Percentiles rank a stretch among this genome's conserved stretches.
Evolutionary conservation across 768 basidiomycete species (phyloP).

Genomic region (Vishniacozyma victoriae): DNA sequence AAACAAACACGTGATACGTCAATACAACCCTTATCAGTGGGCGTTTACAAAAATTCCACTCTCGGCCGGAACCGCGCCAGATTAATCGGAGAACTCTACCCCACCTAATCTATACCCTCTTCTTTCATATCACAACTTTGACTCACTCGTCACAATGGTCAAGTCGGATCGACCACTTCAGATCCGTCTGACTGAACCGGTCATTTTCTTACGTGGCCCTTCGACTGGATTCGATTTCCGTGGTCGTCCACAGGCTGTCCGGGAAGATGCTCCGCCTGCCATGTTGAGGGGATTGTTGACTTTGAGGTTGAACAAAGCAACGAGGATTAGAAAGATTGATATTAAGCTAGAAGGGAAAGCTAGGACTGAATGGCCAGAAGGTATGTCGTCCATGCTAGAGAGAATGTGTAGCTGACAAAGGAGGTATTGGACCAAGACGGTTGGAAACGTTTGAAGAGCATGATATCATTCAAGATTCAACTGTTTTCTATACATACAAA

Average conservation of each 20-base stretch:
- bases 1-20: too few species aligned
- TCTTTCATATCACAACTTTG: too few species aligned
- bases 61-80: too few species aligned
- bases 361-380: constrained; percentile 76
- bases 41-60: too few species aligned
- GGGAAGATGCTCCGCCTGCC: constrained; percentile 53
- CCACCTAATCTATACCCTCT: too few species aligned
- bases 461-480: constrained; percentile 63
- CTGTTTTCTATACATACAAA: constrained; percentile 64
- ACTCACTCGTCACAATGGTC: constrained; percentile 25
- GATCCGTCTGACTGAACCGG: constrained; percentile 66
- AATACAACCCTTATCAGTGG: too few species aligned
- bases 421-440: constrained; percentile 64
- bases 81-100: too few species aligned
- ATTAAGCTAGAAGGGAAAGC: constrained; percentile 69
- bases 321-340: constrained; percentile 76
- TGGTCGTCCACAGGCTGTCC: constrained; percentile 37
- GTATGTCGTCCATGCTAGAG: constrained; percentile 49
- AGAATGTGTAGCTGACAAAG: not conserved
- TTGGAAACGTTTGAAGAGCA: constrained; percentile 74
- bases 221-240: constrained; percentile 47
- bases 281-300: constrained; percentile 63
- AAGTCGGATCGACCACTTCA: constrained; percentile 34
- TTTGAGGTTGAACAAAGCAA: constrained; percentile 65
- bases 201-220: constrained; percentile 59